Evolutionary conservation across 805 yeast genomes (phyloP), one percentile per base, ranked within the genome.

Genomic region (Kluyveromyces lactis): DNA sequence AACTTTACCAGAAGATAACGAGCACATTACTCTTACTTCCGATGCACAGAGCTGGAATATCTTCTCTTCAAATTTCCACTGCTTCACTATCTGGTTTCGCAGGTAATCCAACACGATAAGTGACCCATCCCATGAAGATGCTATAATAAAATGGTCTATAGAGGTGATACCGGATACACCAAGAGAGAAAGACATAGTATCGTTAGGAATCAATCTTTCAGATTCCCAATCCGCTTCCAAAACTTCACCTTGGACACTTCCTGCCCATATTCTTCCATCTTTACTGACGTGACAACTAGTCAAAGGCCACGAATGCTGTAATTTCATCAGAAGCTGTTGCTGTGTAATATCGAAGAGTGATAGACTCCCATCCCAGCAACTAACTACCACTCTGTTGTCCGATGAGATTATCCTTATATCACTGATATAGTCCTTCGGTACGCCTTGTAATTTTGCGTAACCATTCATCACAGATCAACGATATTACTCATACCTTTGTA

Each of bases 71-170:
- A 52, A n/a, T n/a, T 17, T 34, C 21, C 34, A 33, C 17, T 36
- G 36, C 4, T 31, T 23, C 2, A 30, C 38, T 5, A 47, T 43
- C 4, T 38, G 33, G 13, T 66, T 45, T 1, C 42, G 36, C 2
- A 68, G 49, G 4, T 64, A 52, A 52, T 81, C 85, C 6, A 71
- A 55, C 13, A 70, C 55, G 40, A 64, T 71, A 7, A 82, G 38
- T 0, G 64, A 43, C 3, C 73, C 74, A 52, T 78, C 81, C 79
- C 86, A 80, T 0, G 85, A 73, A 1, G 81, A 81, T 2, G 78
- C 65, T 1, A 77, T 56, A 2, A 81, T 39, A 1, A 61, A 45
- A 13, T 63, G 52, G 6, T 61, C 49, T 28, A 42, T 35, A 9
- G 49, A 37, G 42, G 64, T 52, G 38, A 50, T 27, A 47, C 46